Conservation (phyloP, 805 yeast genomes). For the Ascoidea asiatica region DNA sequence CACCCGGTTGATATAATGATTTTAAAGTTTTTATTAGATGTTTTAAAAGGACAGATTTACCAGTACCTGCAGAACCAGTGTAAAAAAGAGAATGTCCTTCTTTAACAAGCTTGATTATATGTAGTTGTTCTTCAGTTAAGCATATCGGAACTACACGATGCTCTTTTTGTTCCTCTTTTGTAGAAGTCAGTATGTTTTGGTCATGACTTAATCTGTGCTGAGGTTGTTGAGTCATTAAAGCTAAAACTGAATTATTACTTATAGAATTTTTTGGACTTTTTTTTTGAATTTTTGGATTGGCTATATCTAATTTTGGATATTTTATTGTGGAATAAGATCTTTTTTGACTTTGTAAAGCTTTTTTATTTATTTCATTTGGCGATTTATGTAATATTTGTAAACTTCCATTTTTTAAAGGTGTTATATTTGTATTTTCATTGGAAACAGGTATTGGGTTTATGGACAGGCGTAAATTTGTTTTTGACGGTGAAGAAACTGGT, state of each 20-base stretch:
- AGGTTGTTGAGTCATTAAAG: not conserved
- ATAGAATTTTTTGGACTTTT: not conserved
- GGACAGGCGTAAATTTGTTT: no score
- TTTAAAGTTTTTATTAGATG: slow-evolving; percentile 46
- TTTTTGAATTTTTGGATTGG: not conserved
- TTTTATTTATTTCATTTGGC: not conserved
- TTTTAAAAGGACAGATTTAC: slow-evolving; percentile 59
- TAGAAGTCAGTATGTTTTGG: not conserved
- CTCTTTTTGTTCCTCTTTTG: not conserved
- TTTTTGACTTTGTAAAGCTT: not conserved
- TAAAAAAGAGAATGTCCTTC: slow-evolving; percentile 47
- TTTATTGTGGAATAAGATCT: no score
- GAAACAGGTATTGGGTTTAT: not conserved
- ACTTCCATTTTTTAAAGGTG: not conserved
- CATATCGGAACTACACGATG: not conserved
- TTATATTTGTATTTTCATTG: not conserved
- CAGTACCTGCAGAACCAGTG: slow-evolving; percentile 84
- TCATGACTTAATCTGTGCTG: no score
- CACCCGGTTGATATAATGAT: slow-evolving; percentile 24
- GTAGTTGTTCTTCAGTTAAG: not conserved
- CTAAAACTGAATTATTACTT: not conserved
- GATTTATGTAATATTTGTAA: not conserved
- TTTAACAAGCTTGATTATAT: slow-evolving; percentile 20
- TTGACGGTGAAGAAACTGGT: not conserved
- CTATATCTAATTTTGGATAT: not conserved